These are phyloP conservation scores for Orbilia javanica DNA, from an alignment of 2,329 filamentous ascomycete genomes.

Conservation along the genomic window DNA sequence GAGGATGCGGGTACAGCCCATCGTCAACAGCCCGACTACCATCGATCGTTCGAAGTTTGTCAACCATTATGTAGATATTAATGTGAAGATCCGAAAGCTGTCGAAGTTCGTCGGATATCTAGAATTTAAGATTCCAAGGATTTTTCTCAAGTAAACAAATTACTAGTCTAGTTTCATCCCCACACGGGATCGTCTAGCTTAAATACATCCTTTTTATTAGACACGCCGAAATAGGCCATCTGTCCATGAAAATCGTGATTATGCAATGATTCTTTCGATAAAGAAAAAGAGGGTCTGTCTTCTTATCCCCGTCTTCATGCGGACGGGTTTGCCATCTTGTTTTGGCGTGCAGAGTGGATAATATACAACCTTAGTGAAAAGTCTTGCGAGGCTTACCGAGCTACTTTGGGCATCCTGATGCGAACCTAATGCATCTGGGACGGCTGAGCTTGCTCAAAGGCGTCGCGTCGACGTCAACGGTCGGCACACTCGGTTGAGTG, in stretches of 20 bases:
- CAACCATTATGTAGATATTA: not conserved
- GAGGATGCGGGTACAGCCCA: constrained; percentile 1
- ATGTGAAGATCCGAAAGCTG: not conserved
- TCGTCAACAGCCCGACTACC: not conserved
- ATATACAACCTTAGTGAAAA: not conserved
- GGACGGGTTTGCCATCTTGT: constrained; percentile 6
- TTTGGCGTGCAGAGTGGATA: not conserved
- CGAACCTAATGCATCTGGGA: not conserved
- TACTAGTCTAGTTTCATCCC: not conserved
- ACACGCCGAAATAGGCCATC: not conserved
- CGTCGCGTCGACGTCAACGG: not conserved
- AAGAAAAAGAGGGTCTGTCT: not conserved
- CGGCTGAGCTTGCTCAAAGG: constrained; percentile 9
- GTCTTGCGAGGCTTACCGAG: not conserved
- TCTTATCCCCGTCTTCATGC: not conserved
- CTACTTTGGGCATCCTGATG: not conserved
- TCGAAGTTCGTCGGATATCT: not conserved
- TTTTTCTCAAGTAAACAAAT: not conserved
- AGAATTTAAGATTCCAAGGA: not conserved
- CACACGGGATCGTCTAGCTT: not conserved
- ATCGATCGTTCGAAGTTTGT: not conserved
- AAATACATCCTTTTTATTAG: not conserved
- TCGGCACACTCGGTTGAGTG: not conserved
- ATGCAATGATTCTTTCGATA: not conserved
- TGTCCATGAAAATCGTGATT: not conserved